phyloP scores from a whole-genome alignment of 345 rosid species.

The Trapa bicornis region DNA sequence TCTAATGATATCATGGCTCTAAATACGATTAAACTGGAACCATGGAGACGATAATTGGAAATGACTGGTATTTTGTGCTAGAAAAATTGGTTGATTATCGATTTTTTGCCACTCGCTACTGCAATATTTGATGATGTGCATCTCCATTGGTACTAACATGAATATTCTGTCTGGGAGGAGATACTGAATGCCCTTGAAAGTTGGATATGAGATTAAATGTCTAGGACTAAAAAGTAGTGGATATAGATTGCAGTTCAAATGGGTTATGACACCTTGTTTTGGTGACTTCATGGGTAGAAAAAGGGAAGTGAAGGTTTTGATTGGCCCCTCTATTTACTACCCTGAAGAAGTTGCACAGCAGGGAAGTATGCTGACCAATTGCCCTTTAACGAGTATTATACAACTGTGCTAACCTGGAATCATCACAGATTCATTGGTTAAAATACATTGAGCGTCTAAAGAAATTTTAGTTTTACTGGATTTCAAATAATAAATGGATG shows the following conservation, averaged over 20 bases:
- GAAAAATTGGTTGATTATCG: not conserved
- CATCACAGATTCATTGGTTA: not conserved
- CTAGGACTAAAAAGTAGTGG: not conserved
- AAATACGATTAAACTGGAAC: not conserved
- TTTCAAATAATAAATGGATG: not conserved
- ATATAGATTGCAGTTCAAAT: not conserved
- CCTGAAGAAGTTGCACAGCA: not conserved
- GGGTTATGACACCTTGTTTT: not conserved
- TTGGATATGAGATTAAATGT: not conserved
- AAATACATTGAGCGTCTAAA: not conserved
- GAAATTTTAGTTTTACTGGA: too few relatives aligned
- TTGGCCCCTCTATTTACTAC: not conserved
- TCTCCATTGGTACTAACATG: not conserved
- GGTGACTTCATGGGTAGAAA: not conserved
- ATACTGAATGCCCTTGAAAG: not conserved
- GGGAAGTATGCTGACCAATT: too few relatives aligned
- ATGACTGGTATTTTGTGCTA: not conserved
- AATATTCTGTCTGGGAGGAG: not conserved
- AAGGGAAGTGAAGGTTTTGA: not conserved
- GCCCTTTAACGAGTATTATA: not conserved
- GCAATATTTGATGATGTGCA: not conserved
- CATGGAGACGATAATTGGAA: not conserved
- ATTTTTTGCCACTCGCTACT: not conserved
- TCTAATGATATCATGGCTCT: not conserved
- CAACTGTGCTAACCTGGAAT: not conserved